phyloP scores from a whole-genome alignment of 352 stramenopile species.

The Pythium rhizo-oryzae region DNA sequence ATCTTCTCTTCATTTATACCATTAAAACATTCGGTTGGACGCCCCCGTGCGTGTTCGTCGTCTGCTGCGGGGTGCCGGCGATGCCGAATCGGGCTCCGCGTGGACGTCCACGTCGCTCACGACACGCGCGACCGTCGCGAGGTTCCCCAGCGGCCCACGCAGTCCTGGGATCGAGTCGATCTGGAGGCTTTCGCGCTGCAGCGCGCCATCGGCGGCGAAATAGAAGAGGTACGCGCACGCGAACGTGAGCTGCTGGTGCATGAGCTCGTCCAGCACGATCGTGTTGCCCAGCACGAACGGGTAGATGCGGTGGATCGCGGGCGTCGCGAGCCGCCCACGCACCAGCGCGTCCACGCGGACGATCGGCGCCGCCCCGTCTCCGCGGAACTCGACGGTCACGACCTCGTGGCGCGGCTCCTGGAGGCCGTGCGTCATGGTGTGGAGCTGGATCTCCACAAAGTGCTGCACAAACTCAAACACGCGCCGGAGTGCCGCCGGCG shows the following conservation, averaged over 20 bases:
- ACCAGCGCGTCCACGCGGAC: not conserved
- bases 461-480: not conserved
- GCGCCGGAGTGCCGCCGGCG: not conserved
- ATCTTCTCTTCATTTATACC: no score
- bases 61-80: no score
- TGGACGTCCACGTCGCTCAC: slow-evolving; percentile 1
- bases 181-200: slow-evolving; percentile 8
- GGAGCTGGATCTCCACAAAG: slow-evolving; percentile 1
- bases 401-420: not conserved
- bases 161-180: not conserved
- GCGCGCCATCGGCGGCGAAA: not conserved
- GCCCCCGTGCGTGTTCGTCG: no score
- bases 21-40: no score
- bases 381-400: not conserved
- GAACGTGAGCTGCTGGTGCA: slow-evolving; percentile 13
- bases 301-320: slow-evolving; percentile 6
- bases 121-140: slow-evolving; percentile 4
- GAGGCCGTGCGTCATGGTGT: not conserved
- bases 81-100: not conserved
- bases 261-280: slow-evolving; percentile 16
- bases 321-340: slow-evolving; percentile 10
- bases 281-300: slow-evolving; percentile 19
- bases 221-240: slow-evolving; percentile 7
- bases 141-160: not conserved
- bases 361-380: not conserved